Conservation (phyloP, 345 rosid species). For the Euphorbia tirucalli region DNA sequence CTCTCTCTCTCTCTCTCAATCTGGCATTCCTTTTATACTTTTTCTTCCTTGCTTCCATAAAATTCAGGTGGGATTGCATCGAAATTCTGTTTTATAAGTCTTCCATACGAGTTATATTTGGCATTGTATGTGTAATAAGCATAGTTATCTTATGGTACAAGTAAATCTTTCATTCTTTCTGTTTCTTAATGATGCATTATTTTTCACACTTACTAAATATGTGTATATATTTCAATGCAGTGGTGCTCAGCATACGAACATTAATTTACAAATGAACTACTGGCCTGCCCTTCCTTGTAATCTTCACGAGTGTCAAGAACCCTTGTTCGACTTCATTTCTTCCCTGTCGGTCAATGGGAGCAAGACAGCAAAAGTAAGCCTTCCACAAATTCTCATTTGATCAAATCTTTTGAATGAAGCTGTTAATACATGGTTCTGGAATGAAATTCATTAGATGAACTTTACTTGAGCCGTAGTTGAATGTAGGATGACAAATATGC, state of each 20-base stretch:
- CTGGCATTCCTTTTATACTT: background rate
- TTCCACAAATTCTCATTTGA: background rate
- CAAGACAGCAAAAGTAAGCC: conserved; percentile 76
- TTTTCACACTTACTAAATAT: conserved; percentile 10
- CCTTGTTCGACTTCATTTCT: conserved; percentile 71
- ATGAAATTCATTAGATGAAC: background rate
- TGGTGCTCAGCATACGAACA: conserved; percentile 87
- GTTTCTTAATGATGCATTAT: background rate
- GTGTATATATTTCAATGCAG: no score
- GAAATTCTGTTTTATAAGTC: no score
- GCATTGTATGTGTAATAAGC: background rate
- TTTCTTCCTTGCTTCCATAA: no score
- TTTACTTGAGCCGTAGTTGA: background rate
- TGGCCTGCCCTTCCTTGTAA: conserved; percentile 93
- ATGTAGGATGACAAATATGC: background rate
- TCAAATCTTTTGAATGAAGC: background rate
- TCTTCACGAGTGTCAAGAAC: conserved; percentile 82
- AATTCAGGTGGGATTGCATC: no score
- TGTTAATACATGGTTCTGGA: background rate
- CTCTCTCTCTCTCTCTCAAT: background rate
- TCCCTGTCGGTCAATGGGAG: conserved; percentile 69
- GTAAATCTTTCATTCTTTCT: conserved; percentile 11
- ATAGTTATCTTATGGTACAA: conserved; percentile 6
- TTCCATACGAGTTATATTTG: no score
- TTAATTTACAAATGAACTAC: conserved; percentile 96